Percentiles rank a stretch among this genome's conserved stretches.
Conservation (phyloP, 192 early-diverging fungal species). For the Entomortierella parvispora region DNA sequence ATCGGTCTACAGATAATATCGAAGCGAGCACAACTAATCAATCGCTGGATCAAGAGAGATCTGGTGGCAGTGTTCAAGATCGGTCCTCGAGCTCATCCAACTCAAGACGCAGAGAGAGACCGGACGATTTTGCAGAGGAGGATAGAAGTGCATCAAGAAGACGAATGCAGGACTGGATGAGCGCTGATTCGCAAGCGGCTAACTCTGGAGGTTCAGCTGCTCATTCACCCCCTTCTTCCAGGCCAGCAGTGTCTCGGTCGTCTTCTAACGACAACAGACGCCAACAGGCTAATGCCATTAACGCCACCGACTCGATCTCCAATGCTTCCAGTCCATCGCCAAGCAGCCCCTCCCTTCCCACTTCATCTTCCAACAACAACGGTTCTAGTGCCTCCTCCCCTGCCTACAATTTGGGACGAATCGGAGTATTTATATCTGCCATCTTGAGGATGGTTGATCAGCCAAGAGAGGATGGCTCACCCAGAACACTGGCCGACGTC, state of each 20-base stretch:
- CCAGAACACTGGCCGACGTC: slow-evolving; percentile 43
- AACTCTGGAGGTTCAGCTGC: too few relatives aligned
- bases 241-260: slow-evolving; percentile 4
- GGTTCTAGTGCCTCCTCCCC: slow-evolving; percentile 14
- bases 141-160: slow-evolving; percentile 22
- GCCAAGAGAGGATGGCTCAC: slow-evolving; percentile 50
- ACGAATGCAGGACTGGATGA: slow-evolving; percentile 6
- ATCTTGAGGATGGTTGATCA: slow-evolving; percentile 53
- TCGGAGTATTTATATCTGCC: slow-evolving; percentile 48
- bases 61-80: too few relatives aligned
- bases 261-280: slow-evolving; percentile 22
- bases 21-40: too few relatives aligned
- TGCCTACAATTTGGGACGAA: slow-evolving; percentile 49
- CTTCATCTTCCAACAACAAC: slow-evolving; percentile 9
- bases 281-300: neutral
- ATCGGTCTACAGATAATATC: too few relatives aligned
- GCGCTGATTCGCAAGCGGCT: neutral
- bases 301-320: slow-evolving; percentile 4
- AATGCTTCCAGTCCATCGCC: slow-evolving; percentile 38
- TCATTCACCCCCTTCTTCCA: neutral
- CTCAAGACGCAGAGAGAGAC: slow-evolving; percentile 33
- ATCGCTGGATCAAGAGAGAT: too few relatives aligned
- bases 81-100: neutral
- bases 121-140: slow-evolving; percentile 20
- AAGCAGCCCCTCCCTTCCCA: slow-evolving; percentile 32